Percentiles rank a stretch among this genome's conserved stretches.
phyloP scores from a whole-genome alignment of 2,329 filamentous ascomycete species.

The Ophiostoma sp. region DNA sequence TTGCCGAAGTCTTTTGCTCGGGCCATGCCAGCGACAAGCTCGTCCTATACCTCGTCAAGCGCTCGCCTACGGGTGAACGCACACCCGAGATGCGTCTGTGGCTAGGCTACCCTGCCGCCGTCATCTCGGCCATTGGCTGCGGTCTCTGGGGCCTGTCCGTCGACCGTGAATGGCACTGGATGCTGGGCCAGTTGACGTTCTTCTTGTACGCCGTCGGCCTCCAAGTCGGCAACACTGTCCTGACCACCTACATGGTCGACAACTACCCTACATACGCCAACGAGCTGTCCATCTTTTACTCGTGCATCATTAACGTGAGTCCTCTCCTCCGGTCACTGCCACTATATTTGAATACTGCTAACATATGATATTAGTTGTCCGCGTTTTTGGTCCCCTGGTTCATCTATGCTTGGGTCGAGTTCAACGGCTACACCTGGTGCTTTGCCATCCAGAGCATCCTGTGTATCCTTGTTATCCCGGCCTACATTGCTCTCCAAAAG shows the following conservation, averaged over 20 bases:
- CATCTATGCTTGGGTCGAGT: conserved; percentile 49
- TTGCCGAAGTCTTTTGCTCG: conserved; percentile 53
- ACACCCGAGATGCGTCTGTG: conserved; percentile 57
- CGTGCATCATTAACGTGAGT: conserved; percentile 50
- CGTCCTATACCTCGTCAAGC: conserved; percentile 46
- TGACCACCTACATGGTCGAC: conserved; percentile 55
- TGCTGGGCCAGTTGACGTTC: conserved; percentile 57
- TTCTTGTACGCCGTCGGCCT: conserved; percentile 57
- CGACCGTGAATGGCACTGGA: conserved; percentile 56
- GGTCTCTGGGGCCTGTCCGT: conserved; percentile 58
- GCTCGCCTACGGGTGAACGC: conserved; percentile 38
- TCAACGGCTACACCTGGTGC: conserved; percentile 51
- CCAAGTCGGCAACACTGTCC: conserved; percentile 57
- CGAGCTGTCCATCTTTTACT: conserved; percentile 55
- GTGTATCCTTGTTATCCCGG: conserved; percentile 28
- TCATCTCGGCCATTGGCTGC: conserved; percentile 50
- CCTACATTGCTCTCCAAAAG: conserved; percentile 20
- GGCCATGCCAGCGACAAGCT: conserved; percentile 55
- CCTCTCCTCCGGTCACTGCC: background rate
- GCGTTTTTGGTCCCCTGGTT: conserved; percentile 51
- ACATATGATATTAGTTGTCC: conserved; percentile 36
- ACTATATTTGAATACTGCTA: background rate
- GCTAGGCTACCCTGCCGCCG: conserved; percentile 54
- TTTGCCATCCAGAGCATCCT: conserved; percentile 52
- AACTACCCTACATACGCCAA: conserved; percentile 57